Evolutionary conservation across 805 yeast genomes (phyloP), one percentile per base, ranked within the genome.

Genomic region (Wickerhamia fluorescens): DNA sequence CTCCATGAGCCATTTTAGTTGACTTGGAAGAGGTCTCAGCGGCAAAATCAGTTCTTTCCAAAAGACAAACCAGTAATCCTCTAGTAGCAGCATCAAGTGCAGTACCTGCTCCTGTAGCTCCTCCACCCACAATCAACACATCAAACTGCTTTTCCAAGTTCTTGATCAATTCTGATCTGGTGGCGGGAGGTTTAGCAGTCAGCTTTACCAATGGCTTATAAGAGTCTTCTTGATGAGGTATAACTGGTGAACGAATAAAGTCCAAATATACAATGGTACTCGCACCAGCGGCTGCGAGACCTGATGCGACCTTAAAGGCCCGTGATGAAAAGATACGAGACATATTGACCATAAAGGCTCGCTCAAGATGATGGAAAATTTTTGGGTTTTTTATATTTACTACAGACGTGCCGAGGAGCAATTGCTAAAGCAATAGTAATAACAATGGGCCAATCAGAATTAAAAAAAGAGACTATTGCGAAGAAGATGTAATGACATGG

Each of bases 1-100:
- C 97, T 42, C 97, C 97, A 53, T 88, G 97, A 24, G 95, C 95
- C 78, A 88, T 83, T 62, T 88, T 88, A 27, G 97, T 88, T 10
- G 95, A 83, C 48, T 87, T 83, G 20, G 96, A 86, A 6, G 94
- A 82, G 10, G 96, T 89, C 23, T 95, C 96, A 7, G 86, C 70
- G 6, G 95, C 95, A 51, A 82, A 88, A 63, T 88, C 97, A 40
- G 75, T 76, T 51, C 80, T 80, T 58, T 88, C 97, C 35, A 88
- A 71, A 34, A 88, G 56, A 29, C 94, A 83, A 24, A 86, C 95
- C 49, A 85, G 83, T 43, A 87, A 72, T 27, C 96, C 96, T 56
- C 97, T 72, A 24, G 94, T 73, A 16, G 80, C 73, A 20, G 96
- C 96, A 58, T 88, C 97, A 24, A 88, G 64, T 1, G 96, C 96